Conservation (phyloP, 2,329 filamentous ascomycete genomes). For the Colletotrichum godetiae region DNA sequence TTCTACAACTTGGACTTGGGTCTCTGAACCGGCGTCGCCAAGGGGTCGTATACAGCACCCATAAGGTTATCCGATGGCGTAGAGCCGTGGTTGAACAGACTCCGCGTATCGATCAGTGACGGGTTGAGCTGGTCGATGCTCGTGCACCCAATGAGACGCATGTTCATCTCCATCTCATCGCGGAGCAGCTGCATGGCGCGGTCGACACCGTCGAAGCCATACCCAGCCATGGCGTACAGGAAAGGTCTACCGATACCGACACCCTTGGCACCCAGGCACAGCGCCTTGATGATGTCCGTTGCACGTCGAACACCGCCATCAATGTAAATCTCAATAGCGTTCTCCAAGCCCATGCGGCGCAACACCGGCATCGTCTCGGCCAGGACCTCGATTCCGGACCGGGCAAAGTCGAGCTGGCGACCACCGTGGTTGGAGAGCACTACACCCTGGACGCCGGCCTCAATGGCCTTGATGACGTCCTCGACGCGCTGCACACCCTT, state of each 20-base stretch:
- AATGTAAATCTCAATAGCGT: constrained; percentile 86
- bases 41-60: constrained; percentile 63
- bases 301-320: constrained; percentile 92
- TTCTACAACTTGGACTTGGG: constrained; percentile 62
- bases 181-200: constrained; percentile 91
- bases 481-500: constrained; percentile 98
- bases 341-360: constrained; percentile 76
- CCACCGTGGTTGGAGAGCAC: constrained; percentile 97
- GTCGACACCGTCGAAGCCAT: constrained; percentile 88
- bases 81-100: constrained; percentile 66
- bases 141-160: constrained; percentile 88
- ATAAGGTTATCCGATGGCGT: constrained; percentile 62
- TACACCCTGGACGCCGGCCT: constrained; percentile 85
- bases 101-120: constrained; percentile 81
- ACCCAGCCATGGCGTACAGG: constrained; percentile 94
- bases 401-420: constrained; percentile 91
- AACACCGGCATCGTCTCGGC: constrained; percentile 94
- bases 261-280: constrained; percentile 90
- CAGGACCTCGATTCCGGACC: constrained; percentile 88
- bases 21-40: constrained; percentile 63
- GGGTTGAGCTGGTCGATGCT: constrained; percentile 83
- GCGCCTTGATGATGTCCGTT: constrained; percentile 94
- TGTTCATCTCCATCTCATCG: constrained; percentile 99
- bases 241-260: constrained; percentile 96
- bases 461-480: constrained; percentile 89